phyloP scores from a whole-genome alignment of 129 eudicot species.

The Glebionis coronaria region DNA sequence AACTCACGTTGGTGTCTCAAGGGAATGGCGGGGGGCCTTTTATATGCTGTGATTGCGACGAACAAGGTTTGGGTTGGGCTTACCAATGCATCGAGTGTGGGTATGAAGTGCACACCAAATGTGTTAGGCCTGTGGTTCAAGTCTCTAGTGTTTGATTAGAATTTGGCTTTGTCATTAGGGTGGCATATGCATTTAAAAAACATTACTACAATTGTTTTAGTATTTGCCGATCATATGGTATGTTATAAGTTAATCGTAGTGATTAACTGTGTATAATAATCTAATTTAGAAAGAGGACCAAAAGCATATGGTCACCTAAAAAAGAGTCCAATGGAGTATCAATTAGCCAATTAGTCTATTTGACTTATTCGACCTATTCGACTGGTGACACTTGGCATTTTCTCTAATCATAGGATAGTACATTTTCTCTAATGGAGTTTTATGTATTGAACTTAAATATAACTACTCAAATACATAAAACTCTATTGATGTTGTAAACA shows the following conservation, averaged over 20 bases:
- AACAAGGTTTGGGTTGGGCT: constrained; percentile 90
- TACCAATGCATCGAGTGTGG: constrained; percentile 83
- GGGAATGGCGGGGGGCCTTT: constrained; percentile 81
- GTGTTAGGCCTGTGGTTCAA: constrained; percentile 48
- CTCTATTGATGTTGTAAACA: no score
- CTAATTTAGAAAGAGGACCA: no score
- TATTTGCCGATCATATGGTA: constrained; percentile 17
- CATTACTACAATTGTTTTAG: neutral
- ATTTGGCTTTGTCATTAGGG: neutral
- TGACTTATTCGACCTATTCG: no score
- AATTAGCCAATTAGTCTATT: no score
- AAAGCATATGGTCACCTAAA: no score
- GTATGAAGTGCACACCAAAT: constrained; percentile 87
- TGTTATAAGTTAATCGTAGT: neutral
- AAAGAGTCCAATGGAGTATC: no score
- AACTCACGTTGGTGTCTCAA: constrained; percentile 70
- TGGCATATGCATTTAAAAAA: constrained; percentile 3
- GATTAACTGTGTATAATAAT: constrained; percentile 31
- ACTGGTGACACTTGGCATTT: no score
- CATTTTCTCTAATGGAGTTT: no score
- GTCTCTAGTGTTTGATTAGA: constrained; percentile 11
- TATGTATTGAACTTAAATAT: no score
- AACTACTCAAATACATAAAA: no score
- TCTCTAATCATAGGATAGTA: no score
- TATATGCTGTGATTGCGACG: constrained; percentile 83